A percentile compares a stretch with the other conserved stretches of the same genome.
These are phyloP conservation scores for Chrysanthemum seticuspe DNA, from an alignment of 129 eudicot genomes.

Conservation along the genomic window DNA sequence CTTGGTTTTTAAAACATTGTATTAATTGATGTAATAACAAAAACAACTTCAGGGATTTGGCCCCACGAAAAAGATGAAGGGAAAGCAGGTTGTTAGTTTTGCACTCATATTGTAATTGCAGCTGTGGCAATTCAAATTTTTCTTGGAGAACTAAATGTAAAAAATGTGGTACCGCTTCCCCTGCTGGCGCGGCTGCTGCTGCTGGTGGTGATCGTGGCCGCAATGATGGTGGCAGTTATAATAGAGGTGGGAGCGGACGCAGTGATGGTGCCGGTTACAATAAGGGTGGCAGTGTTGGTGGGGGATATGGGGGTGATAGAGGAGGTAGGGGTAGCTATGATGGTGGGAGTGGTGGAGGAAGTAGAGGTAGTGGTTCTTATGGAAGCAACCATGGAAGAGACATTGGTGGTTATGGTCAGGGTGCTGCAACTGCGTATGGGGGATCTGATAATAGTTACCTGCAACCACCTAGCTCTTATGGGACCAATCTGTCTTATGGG, in stretches of 20 bases:
- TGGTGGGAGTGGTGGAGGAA: conserved; percentile 50
- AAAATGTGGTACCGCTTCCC: conserved; percentile 86
- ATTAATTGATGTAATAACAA: too few relatives aligned
- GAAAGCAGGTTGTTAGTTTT: too few relatives aligned
- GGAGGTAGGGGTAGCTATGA: conserved; percentile 6
- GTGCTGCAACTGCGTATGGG: too few relatives aligned
- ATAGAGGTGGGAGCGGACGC: too few relatives aligned
- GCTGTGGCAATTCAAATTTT: conserved; percentile 95
- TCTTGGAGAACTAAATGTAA: conserved; percentile 90
- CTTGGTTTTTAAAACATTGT: too few relatives aligned
- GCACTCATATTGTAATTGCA: too few relatives aligned
- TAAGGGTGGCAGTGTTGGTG: conserved; percentile 39
- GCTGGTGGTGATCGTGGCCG: conserved; percentile 53
- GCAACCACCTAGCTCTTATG: too few relatives aligned
- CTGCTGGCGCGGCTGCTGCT: conserved; percentile 56
- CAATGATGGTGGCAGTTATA: conserved; percentile 28
- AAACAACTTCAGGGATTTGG: too few relatives aligned
- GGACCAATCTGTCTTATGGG: too few relatives aligned
- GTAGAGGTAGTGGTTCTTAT: conserved; percentile 63
- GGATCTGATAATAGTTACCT: too few relatives aligned
- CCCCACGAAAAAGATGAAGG: too few relatives aligned
- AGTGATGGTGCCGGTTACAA: conserved; percentile 12
- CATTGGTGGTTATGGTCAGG: too few relatives aligned
- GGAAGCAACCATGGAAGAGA: conserved; percentile 74
- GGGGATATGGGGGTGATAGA: conserved; percentile 45